Evolutionary conservation across 1,284 basidiomycete species (phyloP).

Genomic region (Sphaerobolus stellatus): DNA sequence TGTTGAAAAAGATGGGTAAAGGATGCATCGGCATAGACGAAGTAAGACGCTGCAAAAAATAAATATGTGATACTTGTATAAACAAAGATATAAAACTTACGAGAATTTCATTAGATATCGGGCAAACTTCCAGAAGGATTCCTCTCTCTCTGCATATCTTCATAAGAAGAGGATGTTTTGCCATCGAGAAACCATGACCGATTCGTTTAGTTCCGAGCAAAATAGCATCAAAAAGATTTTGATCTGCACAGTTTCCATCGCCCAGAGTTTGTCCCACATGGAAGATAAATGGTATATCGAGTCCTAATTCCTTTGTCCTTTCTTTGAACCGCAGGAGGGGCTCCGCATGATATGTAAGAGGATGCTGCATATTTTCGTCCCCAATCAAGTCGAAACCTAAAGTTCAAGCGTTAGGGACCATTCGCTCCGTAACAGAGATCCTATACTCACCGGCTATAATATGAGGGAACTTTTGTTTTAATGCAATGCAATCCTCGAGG

Average conservation of each 20-base stretch:
- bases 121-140: constrained; percentile 70
- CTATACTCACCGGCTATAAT: constrained; percentile 57
- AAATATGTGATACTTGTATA: constrained; percentile 4
- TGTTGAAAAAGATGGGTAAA: constrained; percentile 62
- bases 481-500: constrained; percentile 66
- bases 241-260: constrained; percentile 67
- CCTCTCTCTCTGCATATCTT: constrained; percentile 59
- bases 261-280: constrained; percentile 79
- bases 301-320: constrained; percentile 52
- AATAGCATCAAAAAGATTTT: constrained; percentile 78
- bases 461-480: constrained; percentile 75
- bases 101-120: constrained; percentile 74
- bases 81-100: constrained; percentile 35
- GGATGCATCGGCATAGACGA: constrained; percentile 77
- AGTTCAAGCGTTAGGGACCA: no score
- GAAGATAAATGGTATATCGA: constrained; percentile 76
- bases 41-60: constrained; percentile 51
- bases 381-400: constrained; percentile 80
- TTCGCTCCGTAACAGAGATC: neutral
- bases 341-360: constrained; percentile 64
- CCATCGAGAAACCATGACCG: constrained; percentile 74
- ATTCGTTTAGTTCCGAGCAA: constrained; percentile 75
- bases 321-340: constrained; percentile 60
- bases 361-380: constrained; percentile 62
- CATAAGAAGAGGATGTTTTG: constrained; percentile 72